Percentiles rank a stretch among this genome's conserved stretches.
Evolutionary conservation across 768 basidiomycete species (phyloP).

Genomic region (Amanita molliuscula): DNA sequence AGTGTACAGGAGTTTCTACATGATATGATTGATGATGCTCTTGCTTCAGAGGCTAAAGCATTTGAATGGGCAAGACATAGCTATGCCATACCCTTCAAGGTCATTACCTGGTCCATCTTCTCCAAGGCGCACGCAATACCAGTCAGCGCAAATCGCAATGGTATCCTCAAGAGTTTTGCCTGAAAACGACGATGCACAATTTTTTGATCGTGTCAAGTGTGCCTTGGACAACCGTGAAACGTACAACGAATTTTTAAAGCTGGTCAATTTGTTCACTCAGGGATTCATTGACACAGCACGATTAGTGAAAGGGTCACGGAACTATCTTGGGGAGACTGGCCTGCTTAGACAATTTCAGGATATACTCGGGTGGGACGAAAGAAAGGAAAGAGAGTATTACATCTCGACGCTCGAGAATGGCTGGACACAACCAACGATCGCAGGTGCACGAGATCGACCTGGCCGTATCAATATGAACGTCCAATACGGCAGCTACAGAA

Average conservation of each 20-base stretch:
- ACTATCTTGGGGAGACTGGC: slow-evolving; percentile 71
- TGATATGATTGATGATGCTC: slow-evolving; percentile 7
- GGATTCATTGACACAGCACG: slow-evolving; percentile 84
- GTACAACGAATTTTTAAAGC: slow-evolving; percentile 91
- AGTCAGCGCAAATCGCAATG: slow-evolving; percentile 10
- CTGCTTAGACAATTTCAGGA: slow-evolving; percentile 75
- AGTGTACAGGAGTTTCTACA: neutral
- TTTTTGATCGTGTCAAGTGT: slow-evolving; percentile 86
- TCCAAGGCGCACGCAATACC: slow-evolving; percentile 21
- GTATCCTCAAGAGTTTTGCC: slow-evolving; percentile 18
- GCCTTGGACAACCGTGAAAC: slow-evolving; percentile 63
- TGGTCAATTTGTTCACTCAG: slow-evolving; percentile 91
- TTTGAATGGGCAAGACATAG: slow-evolving; percentile 25
- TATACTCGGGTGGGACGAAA: slow-evolving; percentile 83
- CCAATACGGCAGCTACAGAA: slow-evolving; percentile 85
- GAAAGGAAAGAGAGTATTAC: slow-evolving; percentile 47
- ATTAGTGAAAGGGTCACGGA: slow-evolving; percentile 69
- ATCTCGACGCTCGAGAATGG: slow-evolving; percentile 36
- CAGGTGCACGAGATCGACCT: slow-evolving; percentile 30
- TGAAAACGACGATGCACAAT: slow-evolving; percentile 48
- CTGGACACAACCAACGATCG: slow-evolving; percentile 41
- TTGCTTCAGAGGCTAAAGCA: slow-evolving; percentile 28
- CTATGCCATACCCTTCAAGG: slow-evolving; percentile 25
- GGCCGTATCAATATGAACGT: slow-evolving; percentile 58
- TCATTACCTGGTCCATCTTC: slow-evolving; percentile 23